Evolutionary conservation across 495 filamentous ascomycete species (phyloP).

Genomic region (Xylaria flabelliformis): DNA sequence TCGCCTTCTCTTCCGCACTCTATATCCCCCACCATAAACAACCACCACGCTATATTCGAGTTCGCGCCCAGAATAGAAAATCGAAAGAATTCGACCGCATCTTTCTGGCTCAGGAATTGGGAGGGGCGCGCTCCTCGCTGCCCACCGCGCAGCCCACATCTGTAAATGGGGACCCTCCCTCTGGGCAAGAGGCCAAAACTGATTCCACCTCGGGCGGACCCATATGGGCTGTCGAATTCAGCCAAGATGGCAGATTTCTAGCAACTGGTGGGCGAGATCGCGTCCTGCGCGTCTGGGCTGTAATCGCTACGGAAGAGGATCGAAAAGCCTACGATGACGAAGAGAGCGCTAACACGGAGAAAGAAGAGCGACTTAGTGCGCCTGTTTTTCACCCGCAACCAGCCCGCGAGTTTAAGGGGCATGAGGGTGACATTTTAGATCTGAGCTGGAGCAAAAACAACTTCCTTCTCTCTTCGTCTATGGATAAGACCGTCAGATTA

Average conservation of each 20-base stretch:
- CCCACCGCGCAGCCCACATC: neutral
- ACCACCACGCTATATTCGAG: conserved; percentile 89
- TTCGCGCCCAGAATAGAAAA: conserved; percentile 81
- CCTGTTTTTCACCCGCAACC: conserved; percentile 88
- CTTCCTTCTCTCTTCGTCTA: conserved; percentile 93
- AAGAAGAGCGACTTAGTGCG: conserved; percentile 74
- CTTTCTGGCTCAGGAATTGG: conserved; percentile 90
- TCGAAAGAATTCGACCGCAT: conserved; percentile 81
- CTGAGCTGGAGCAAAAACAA: conserved; percentile 99
- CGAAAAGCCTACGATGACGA: conserved; percentile 73
- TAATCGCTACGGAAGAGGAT: conserved; percentile 82
- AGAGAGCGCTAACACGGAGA: conserved; percentile 62
- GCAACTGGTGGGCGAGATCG: conserved; percentile 89
- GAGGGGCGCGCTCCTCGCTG: conserved; percentile 46
- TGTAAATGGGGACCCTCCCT: conserved; percentile 48
- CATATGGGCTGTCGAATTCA: conserved; percentile 92
- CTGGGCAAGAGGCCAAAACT: conserved; percentile 36
- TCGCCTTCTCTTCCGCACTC: conserved; percentile 79
- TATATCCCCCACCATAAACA: conserved; percentile 89
- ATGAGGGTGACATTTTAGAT: conserved; percentile 87
- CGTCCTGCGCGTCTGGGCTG: conserved; percentile 88
- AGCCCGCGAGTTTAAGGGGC: conserved; percentile 79
- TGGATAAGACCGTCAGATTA: conserved; percentile 96
- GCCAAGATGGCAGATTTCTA: conserved; percentile 89
- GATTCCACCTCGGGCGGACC: conserved; percentile 58